A percentile compares a stretch with the other conserved stretches of the same genome.
These are phyloP conservation scores for Piloderma croceum DNA, from an alignment of 768 basidiomycete genomes.

Conservation along the genomic window DNA sequence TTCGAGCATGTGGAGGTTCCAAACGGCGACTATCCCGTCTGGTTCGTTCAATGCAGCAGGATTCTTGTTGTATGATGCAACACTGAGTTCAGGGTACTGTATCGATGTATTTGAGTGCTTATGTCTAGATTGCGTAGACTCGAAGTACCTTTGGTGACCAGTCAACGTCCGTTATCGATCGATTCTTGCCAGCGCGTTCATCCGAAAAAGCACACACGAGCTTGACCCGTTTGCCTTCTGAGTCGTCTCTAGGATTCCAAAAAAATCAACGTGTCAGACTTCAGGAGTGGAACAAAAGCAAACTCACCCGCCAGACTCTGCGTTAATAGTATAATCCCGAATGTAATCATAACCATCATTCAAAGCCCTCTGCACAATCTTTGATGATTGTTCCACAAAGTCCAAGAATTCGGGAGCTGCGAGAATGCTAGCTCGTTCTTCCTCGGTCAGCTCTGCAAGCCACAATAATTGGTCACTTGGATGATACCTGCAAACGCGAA, in stretches of 20 bases:
- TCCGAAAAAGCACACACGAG: constrained; percentile 93
- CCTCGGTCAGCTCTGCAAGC: constrained; percentile 74
- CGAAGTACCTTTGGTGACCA: constrained; percentile 89
- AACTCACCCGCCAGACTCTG: constrained; percentile 77
- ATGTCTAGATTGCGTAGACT: neutral
- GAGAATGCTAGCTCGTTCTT: constrained; percentile 76
- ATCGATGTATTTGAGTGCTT: neutral
- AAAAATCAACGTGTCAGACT: constrained; percentile 1
- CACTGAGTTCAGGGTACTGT: constrained; percentile 92
- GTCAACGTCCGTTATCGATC: constrained; percentile 93
- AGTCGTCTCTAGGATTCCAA: constrained; percentile 61
- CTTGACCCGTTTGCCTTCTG: constrained; percentile 85
- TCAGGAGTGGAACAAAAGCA: neutral
- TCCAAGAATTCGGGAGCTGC: constrained; percentile 88
- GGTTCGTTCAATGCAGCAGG: constrained; percentile 90
- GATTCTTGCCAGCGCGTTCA: constrained; percentile 84
- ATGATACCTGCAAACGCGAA: neutral
- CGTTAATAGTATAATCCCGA: constrained; percentile 89
- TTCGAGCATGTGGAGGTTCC: constrained; percentile 94
- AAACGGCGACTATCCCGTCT: constrained; percentile 93
- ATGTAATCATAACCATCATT: constrained; percentile 97
- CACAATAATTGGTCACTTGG: neutral
- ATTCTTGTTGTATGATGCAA: constrained; percentile 97
- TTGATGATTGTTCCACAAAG: constrained; percentile 91
- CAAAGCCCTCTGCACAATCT: constrained; percentile 90